These are phyloP conservation scores for Claviceps maximensis DNA, from an alignment of 2,329 filamentous ascomycete species.

Conservation along the genomic window DNA sequence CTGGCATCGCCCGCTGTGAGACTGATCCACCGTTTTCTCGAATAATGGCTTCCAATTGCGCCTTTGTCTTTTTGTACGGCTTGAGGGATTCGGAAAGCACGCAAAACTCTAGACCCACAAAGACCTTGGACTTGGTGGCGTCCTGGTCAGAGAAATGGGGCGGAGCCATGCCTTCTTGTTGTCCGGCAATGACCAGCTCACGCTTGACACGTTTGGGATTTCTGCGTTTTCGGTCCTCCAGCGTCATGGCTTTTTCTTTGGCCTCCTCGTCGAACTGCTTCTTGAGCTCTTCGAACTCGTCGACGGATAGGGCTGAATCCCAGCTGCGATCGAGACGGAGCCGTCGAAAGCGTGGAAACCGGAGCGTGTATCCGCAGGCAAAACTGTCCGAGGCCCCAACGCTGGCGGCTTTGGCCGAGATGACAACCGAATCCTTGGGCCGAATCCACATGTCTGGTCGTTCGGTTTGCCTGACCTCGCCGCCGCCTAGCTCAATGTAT, in stretches of 20 bases:
- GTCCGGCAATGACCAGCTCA: constrained; percentile 59
- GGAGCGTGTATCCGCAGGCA: constrained; percentile 60
- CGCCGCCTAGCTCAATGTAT: constrained; percentile 71
- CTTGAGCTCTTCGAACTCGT: constrained; percentile 65
- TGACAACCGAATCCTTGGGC: constrained; percentile 72
- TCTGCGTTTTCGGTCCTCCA: constrained; percentile 51
- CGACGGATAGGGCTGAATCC: constrained; percentile 63
- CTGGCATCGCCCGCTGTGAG: constrained; percentile 56
- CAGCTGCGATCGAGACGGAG: constrained; percentile 75
- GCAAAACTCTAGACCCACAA: constrained; percentile 67
- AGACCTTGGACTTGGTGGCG: constrained; percentile 42
- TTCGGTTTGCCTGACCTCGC: constrained; percentile 57
- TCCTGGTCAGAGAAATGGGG: constrained; percentile 11
- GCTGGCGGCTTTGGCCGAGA: constrained; percentile 80
- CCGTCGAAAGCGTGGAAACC: constrained; percentile 81
- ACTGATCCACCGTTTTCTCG: constrained; percentile 73
- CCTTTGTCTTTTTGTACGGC: constrained; percentile 62
- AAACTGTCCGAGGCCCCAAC: constrained; percentile 67
- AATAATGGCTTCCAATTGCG: constrained; percentile 65
- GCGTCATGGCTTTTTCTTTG: constrained; percentile 62
- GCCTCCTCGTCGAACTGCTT: constrained; percentile 55
- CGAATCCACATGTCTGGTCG: constrained; percentile 87
- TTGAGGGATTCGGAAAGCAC: constrained; percentile 63
- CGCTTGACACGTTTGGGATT: constrained; percentile 50
- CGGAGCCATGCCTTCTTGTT: constrained; percentile 31